These are phyloP conservation scores for Smittium culicis DNA, from an alignment of 371 early-diverging fungal species.

Conservation along the genomic window DNA sequence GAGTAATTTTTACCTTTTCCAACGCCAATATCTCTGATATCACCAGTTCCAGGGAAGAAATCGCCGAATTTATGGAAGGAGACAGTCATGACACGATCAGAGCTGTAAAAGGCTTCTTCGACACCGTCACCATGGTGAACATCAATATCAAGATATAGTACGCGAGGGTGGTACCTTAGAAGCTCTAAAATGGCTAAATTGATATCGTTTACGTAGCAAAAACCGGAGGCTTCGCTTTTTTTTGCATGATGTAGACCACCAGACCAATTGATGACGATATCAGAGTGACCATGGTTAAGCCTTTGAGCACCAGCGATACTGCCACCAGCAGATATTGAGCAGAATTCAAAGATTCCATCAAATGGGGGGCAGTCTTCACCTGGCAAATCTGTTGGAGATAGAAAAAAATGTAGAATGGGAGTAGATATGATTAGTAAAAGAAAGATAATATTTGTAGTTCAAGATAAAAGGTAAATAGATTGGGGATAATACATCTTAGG, in stretches of 20 bases:
- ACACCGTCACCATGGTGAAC: slow-evolving; percentile 99
- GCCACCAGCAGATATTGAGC: slow-evolving; percentile 84
- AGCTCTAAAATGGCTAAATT: slow-evolving; percentile 93
- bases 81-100: slow-evolving; percentile 98
- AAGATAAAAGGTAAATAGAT: neutral
- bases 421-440: too few species aligned
- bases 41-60: slow-evolving; percentile 97
- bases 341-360: slow-evolving; percentile 93
- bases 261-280: slow-evolving; percentile 97
- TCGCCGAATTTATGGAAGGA: slow-evolving; percentile 98
- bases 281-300: slow-evolving; percentile 76
- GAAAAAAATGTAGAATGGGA: too few species aligned
- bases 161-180: slow-evolving; percentile 80
- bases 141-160: slow-evolving; percentile 98
- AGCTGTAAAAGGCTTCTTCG: slow-evolving; percentile 98
- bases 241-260: slow-evolving; percentile 99
- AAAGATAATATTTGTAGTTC: neutral
- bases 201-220: slow-evolving; percentile 99
- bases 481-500: slow-evolving; percentile 22
- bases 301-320: slow-evolving; percentile 88
- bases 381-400: slow-evolving; percentile 11
- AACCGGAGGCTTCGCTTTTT: slow-evolving; percentile 91
- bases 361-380: slow-evolving; percentile 98
- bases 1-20: slow-evolving; percentile 83
- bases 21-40: slow-evolving; percentile 71